A percentile compares a stretch with the other conserved stretches of the same genome.
These are phyloP conservation scores for Suhomyces sp. DNA, from an alignment of 805 yeast species.

Conservation along the genomic window DNA sequence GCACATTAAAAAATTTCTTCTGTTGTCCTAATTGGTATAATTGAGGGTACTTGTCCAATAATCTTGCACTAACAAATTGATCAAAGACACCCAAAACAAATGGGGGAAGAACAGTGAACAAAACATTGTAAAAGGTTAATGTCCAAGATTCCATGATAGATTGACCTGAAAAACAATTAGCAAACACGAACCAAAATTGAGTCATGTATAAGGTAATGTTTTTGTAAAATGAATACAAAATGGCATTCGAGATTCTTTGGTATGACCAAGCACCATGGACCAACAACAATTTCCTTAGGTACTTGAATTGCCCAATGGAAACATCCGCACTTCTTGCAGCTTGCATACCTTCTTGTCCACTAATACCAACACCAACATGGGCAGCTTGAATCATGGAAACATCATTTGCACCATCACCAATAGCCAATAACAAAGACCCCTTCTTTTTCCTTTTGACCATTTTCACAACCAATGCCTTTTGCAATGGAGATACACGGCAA, in stretches of 20 bases:
- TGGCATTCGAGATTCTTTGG: constrained; percentile 89
- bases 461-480: constrained; percentile 93
- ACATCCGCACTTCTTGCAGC: constrained; percentile 98
- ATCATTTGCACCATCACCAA: constrained; percentile 99
- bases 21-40: constrained; percentile 87
- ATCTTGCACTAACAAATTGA: constrained; percentile 88
- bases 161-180: constrained; percentile 92
- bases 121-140: constrained; percentile 89
- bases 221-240: constrained; percentile 92
- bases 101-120: constrained; percentile 94
- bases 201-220: constrained; percentile 95
- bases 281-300: constrained; percentile 72
- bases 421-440: constrained; percentile 77
- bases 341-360: constrained; percentile 99
- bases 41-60: constrained; percentile 89
- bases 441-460: constrained; percentile 79
- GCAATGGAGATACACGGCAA: constrained; percentile 96
- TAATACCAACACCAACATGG: constrained; percentile 97
- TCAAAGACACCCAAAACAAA: constrained; percentile 95
- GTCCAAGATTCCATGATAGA: constrained; percentile 98
- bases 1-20: constrained; percentile 84
- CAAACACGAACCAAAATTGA: constrained; percentile 96
- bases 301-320: constrained; percentile 94
- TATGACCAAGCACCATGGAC: constrained; percentile 99
- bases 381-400: constrained; percentile 99